Evolutionary conservation across 169 alveolate species (phyloP).

Genomic region (Plasmodium berghei): DNA sequence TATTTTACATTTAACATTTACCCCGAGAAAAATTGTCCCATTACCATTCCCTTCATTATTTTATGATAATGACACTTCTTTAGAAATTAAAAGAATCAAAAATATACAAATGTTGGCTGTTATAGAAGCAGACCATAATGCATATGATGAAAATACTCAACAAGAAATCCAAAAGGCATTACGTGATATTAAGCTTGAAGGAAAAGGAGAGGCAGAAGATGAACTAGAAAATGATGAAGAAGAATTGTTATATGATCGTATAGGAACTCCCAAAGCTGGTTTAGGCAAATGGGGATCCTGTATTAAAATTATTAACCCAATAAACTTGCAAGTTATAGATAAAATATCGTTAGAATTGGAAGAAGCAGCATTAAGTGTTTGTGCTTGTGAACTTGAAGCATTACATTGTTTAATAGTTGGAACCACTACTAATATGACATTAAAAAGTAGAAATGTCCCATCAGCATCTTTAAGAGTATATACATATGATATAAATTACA

Average conservation of each 20-base stretch:
- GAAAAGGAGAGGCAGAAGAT: neutral
- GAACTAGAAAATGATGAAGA: slow-evolving; percentile 80
- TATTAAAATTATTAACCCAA: slow-evolving; percentile 90
- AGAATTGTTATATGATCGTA: slow-evolving; percentile 79
- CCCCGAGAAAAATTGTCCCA: slow-evolving; percentile 93
- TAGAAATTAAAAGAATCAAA: slow-evolving; percentile 72
- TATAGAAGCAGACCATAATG: slow-evolving; percentile 92
- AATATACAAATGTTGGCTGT: slow-evolving; percentile 88
- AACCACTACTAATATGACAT: slow-evolving; percentile 86
- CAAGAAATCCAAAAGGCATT: slow-evolving; percentile 85
- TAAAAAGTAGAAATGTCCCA: slow-evolving; percentile 54
- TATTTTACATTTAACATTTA: slow-evolving; percentile 90
- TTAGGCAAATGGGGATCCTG: slow-evolving; percentile 96
- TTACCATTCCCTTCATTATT: slow-evolving; percentile 89
- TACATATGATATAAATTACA: slow-evolving; percentile 81
- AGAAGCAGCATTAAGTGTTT: slow-evolving; percentile 95
- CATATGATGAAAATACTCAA: slow-evolving; percentile 87
- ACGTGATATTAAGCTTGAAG: slow-evolving; percentile 78
- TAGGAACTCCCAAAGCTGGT: slow-evolving; percentile 94
- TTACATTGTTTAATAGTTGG: slow-evolving; percentile 93
- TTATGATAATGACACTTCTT: slow-evolving; percentile 77
- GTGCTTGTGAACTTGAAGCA: slow-evolving; percentile 90
- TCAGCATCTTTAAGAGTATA: slow-evolving; percentile 80
- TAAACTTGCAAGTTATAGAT: slow-evolving; percentile 87
- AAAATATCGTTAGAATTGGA: slow-evolving; percentile 93